Base-by-base conservation (phyloP, 2,329 filamentous ascomycete species). In the Curvularia lunata region DNA sequence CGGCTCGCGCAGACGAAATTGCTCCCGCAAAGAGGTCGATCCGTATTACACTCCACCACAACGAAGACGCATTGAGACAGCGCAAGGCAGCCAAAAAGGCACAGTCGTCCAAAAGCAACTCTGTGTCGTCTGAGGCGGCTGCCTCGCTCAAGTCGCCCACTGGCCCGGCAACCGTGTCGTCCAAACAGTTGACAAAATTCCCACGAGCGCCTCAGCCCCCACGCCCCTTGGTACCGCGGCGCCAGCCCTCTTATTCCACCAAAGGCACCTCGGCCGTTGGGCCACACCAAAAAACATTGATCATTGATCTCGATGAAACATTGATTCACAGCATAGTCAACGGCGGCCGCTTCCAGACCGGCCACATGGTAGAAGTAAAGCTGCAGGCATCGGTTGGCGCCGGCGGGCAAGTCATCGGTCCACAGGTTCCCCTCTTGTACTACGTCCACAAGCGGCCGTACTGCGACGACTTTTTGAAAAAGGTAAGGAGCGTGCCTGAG, bases 281-380 rank as follows among this genome's bases (percentile, higher is more conserved):
- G 2, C 75, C 76, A 53, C 74, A 77, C 59, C 90, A 95, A 72
- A 99, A 99, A 82, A 99, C 95, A 0, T 80, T 99, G 58, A 93
- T 99, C 63, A 84, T 99, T 51, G 95, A 99, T 75, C 86, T 99
- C 18, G 95, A 99, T 77, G 95, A 99, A 79, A 99, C 95, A 0
- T 81, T 99, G 66, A 99, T 99, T 66, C 95, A 99, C 82, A 97
- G 92, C 77, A 92, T 98, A 85, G 93, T 94, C 59, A 97, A 97
- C 76, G 95, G 95, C 28, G 93, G 94, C 52, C 87, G 94, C 58
- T 97, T 97, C 89, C 94, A 91, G 69, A 94, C 91, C 19, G 95
- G 95, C 18, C 95, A 99, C 79, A 99, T 99, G 95, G 93, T 99
- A 51, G 95, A 99, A 80, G 95, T 99, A 63, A 92, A 92, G 69